phyloP scores from a whole-genome alignment of 2,329 filamentous ascomycete species.

The Scytalidium lignicola region DNA sequence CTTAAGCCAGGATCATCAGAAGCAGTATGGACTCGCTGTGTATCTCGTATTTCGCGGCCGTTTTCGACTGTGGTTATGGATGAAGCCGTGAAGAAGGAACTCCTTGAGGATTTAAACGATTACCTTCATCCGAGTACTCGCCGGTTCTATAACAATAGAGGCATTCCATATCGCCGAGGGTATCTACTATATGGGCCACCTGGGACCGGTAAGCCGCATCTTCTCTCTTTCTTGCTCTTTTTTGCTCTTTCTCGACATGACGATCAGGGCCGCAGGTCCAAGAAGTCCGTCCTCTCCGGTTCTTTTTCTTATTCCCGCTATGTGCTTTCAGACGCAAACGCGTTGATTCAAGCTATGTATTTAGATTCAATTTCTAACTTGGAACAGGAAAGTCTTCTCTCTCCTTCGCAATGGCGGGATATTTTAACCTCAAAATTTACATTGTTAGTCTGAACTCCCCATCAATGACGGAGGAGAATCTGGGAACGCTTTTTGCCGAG shows the following conservation, averaged over 20 bases:
- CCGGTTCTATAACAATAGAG: conserved; percentile 78
- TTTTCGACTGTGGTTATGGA: conserved; percentile 62
- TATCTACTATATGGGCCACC: conserved; percentile 79
- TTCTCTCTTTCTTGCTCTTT: too few species aligned
- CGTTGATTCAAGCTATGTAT: too few species aligned
- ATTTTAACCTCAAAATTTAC: conserved; percentile 67
- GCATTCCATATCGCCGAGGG: conserved; percentile 79
- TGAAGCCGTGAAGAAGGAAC: conserved; percentile 52
- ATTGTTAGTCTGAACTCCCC: conserved; percentile 62
- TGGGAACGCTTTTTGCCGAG: conserved; percentile 58
- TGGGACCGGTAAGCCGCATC: conserved; percentile 63
- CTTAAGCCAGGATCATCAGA: conserved; percentile 35
- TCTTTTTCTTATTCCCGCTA: too few species aligned
- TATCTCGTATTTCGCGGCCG: conserved; percentile 54
- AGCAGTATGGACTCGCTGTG: conserved; percentile 54
- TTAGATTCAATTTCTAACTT: too few species aligned
- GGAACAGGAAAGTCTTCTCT: conserved; percentile 56
- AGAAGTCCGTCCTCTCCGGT: too few species aligned
- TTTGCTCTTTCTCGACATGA: too few species aligned
- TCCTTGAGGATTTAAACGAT: conserved; percentile 57
- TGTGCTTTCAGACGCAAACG: too few species aligned
- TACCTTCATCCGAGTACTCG: conserved; percentile 58
- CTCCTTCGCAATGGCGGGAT: conserved; percentile 64
- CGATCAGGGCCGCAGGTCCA: too few species aligned
- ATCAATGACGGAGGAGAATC: conserved; percentile 58